These are phyloP conservation scores for Tuber borchii DNA, from an alignment of 495 filamentous ascomycete genomes.

Conservation along the genomic window DNA sequence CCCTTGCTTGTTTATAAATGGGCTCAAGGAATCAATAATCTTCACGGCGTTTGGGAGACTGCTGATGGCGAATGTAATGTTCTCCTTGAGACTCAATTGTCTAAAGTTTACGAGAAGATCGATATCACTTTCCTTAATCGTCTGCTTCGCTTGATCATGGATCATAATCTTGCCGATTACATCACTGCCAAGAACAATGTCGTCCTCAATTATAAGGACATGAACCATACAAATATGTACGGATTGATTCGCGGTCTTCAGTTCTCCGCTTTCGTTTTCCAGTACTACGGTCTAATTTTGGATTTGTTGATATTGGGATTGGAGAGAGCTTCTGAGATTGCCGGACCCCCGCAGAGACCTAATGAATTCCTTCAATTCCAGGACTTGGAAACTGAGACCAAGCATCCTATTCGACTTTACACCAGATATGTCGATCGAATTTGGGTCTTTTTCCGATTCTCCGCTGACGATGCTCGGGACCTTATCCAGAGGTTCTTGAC, in stretches of 20 bases:
- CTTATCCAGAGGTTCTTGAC: conserved; percentile 97
- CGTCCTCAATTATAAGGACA: conserved; percentile 98
- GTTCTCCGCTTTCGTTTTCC: conserved; percentile 97
- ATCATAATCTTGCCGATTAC: conserved; percentile 98
- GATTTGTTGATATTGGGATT: conserved; percentile 89
- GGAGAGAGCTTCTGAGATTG: conserved; percentile 92
- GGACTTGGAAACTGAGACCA: conserved; percentile 80
- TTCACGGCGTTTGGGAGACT: conserved; percentile 95
- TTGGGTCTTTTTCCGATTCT: conserved; percentile 95
- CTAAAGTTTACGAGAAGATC: conserved; percentile 99
- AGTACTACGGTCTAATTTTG: conserved; percentile 95
- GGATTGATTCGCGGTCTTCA: conserved; percentile 96
- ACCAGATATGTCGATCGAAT: conserved; percentile 97
- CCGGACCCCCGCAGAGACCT: conserved; percentile 88
- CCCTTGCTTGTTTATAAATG: conserved; percentile 96
- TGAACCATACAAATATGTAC: conserved; percentile 99
- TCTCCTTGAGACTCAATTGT: conserved; percentile 96
- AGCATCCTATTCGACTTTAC: conserved; percentile 92
- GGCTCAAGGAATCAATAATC: conserved; percentile 99
- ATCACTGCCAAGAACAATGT: conserved; percentile 99
- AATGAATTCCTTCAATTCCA: conserved; percentile 99
- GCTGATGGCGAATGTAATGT: conserved; percentile 96
- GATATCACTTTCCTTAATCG: conserved; percentile 94
- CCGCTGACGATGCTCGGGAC: conserved; percentile 87
- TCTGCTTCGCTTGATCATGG: conserved; percentile 92